Conservation (phyloP, 2,329 filamentous ascomycete genomes). For the Coleophoma cylindrospora region DNA sequence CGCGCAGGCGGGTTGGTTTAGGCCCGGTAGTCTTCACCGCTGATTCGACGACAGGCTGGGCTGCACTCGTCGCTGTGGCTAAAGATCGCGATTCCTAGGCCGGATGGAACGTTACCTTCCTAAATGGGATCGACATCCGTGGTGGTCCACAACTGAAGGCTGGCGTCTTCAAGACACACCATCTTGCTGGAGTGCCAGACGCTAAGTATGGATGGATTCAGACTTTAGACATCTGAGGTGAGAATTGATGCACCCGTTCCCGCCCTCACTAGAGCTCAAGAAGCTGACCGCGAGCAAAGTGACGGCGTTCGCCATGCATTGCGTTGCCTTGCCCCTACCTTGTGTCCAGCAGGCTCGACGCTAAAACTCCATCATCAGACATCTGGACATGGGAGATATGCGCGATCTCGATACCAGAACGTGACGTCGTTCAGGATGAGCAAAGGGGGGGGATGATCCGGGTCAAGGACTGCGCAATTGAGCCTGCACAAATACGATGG, state of each 20-base stretch:
- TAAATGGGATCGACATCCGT: neutral
- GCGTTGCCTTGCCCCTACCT: no score
- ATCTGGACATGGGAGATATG: no score
- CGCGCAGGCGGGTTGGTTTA: neutral
- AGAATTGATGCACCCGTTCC: no score
- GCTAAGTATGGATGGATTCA: no score
- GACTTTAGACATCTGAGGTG: no score
- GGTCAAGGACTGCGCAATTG: neutral
- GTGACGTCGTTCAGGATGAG: neutral
- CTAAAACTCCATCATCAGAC: no score
- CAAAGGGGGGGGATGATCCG: neutral
- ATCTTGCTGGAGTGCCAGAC: neutral
- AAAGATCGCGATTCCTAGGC: neutral
- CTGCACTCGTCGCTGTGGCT: neutral
- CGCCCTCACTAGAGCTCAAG: no score
- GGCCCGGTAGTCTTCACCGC: conserved; percentile 4
- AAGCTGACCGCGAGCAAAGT: no score
- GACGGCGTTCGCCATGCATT: no score
- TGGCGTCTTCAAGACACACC: neutral
- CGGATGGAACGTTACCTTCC: conserved; percentile 9
- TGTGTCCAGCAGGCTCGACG: no score
- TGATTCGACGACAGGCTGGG: conserved; percentile 10
- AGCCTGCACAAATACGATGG: neutral
- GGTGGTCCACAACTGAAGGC: neutral
- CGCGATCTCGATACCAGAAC: neutral